Percentiles rank a stretch among this genome's conserved stretches.
phyloP scores from a whole-genome alignment of 2,329 filamentous ascomycete species.

The Chalaropsis thielavioides region DNA sequence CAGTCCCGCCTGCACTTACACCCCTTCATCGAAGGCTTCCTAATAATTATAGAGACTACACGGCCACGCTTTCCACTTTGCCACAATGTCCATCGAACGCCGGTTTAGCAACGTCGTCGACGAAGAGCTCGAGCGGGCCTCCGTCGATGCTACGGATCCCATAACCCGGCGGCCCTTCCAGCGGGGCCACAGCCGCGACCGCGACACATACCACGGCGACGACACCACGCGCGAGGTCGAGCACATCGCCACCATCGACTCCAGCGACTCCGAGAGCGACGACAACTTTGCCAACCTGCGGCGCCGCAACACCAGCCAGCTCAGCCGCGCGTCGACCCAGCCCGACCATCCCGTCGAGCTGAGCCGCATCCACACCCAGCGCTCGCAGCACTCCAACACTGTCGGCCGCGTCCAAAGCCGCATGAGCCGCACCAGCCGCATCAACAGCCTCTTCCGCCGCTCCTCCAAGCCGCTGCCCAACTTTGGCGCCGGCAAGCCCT shows the following conservation, averaged over 20 bases:
- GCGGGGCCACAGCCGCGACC: constrained; percentile 29
- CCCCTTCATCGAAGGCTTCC: background rate
- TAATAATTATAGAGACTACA: background rate
- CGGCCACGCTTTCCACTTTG: background rate
- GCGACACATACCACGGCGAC: constrained; percentile 36
- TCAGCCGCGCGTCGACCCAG: constrained; percentile 50
- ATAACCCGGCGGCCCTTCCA: constrained; percentile 20
- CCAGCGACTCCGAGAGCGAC: constrained; percentile 27
- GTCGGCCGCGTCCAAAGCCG: constrained; percentile 39
- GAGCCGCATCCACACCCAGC: constrained; percentile 54
- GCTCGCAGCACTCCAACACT: constrained; percentile 56
- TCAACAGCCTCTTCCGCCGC: constrained; percentile 29
- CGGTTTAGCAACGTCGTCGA: constrained; percentile 21
- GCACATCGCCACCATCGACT: constrained; percentile 30
- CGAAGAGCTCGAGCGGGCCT: constrained; percentile 11
- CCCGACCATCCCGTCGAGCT: constrained; percentile 54
- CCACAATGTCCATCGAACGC: background rate
- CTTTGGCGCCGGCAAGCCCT: constrained; percentile 62
- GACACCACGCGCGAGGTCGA: background rate
- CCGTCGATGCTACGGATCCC: constrained; percentile 21
- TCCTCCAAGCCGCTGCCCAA: constrained; percentile 48
- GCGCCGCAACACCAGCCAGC: constrained; percentile 34
- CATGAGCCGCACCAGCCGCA: constrained; percentile 3
- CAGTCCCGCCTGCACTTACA: no score
- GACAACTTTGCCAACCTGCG: constrained; percentile 42